Conservation (phyloP, 176 grass and related monocot species). For the Olyra latifolia region DNA sequence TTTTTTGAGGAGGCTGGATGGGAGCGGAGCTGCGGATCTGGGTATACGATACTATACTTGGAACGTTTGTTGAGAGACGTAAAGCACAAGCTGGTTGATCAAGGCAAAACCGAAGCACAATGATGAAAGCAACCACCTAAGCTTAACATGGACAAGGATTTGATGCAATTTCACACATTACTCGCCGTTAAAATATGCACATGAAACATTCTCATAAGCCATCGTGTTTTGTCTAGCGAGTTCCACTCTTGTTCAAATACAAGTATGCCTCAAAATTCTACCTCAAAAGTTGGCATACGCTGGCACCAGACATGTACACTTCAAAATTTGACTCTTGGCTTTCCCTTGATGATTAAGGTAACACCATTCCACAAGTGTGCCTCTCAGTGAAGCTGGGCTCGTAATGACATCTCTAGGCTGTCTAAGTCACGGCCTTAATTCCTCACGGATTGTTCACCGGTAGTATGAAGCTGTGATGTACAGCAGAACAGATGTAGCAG, state of each 20-base stretch:
- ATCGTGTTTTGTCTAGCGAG: neutral
- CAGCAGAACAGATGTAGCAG: slow-evolving; percentile 37
- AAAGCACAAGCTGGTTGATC: neutral
- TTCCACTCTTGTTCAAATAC: slow-evolving; percentile 17
- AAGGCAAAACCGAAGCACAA: neutral
- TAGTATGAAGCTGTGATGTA: slow-evolving; percentile 50
- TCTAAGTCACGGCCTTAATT: neutral
- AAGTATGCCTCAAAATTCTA: neutral
- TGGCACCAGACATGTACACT: neutral
- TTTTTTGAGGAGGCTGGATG: too few relatives aligned
- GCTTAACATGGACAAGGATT: slow-evolving; percentile 2
- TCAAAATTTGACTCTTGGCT: slow-evolving; percentile 21
- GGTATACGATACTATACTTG: too few relatives aligned
- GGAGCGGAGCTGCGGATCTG: too few relatives aligned
- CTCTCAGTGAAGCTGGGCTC: neutral
- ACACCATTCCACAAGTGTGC: slow-evolving; percentile 1
- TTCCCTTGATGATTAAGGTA: neutral
- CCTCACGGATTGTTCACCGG: slow-evolving; percentile 19
- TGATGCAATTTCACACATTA: slow-evolving; percentile 2
- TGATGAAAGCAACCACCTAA: neutral
- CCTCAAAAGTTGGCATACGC: neutral
- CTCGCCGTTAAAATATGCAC: slow-evolving; percentile 31
- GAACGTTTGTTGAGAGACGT: too few relatives aligned
- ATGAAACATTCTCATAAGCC: neutral
- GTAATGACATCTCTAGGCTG: slow-evolving; percentile 1